A percentile compares a stretch with the other conserved stretches of the same genome.
Conservation (phyloP, 345 rosid species). For the Hibiscus syriacus region DNA sequence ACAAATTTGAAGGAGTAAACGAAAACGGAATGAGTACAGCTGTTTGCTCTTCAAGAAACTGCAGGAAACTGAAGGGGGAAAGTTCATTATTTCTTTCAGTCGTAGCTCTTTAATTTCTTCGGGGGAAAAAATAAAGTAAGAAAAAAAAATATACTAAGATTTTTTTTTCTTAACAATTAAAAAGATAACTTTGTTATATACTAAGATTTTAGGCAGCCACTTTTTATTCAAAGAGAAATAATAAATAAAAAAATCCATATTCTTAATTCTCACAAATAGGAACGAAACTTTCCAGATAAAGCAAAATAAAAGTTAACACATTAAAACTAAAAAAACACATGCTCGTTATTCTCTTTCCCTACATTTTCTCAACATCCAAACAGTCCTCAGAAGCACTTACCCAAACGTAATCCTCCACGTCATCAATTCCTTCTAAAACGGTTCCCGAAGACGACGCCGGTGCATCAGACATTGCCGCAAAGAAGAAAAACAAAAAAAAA, state of each 20-base stretch:
- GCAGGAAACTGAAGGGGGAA: not conserved
- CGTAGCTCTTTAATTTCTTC: not conserved
- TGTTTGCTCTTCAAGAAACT: slow-evolving; percentile 18
- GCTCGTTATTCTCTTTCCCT: not conserved
- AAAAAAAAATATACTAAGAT: not conserved
- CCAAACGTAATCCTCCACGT: slow-evolving; percentile 56
- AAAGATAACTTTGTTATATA: not conserved
- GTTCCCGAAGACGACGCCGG: slow-evolving; percentile 29
- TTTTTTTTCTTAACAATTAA: not conserved
- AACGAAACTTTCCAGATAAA: not conserved
- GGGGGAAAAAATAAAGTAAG: not conserved
- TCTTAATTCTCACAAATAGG: not conserved
- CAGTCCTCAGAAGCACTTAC: slow-evolving; percentile 24
- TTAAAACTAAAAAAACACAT: too few species aligned
- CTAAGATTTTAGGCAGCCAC: too few species aligned
- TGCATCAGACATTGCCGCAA: slow-evolving; percentile 38
- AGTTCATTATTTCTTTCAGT: not conserved
- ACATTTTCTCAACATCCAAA: slow-evolving; percentile 21
- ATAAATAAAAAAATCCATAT: not conserved
- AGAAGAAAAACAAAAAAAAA: not conserved
- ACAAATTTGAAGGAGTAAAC: slow-evolving; percentile 2
- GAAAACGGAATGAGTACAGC: not conserved
- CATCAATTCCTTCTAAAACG: slow-evolving; percentile 43
- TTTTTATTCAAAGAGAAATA: not conserved
- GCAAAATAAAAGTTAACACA: not conserved